Conservation (phyloP, 768 basidiomycete genomes). For the Rhizopogon salebrosus region DNA sequence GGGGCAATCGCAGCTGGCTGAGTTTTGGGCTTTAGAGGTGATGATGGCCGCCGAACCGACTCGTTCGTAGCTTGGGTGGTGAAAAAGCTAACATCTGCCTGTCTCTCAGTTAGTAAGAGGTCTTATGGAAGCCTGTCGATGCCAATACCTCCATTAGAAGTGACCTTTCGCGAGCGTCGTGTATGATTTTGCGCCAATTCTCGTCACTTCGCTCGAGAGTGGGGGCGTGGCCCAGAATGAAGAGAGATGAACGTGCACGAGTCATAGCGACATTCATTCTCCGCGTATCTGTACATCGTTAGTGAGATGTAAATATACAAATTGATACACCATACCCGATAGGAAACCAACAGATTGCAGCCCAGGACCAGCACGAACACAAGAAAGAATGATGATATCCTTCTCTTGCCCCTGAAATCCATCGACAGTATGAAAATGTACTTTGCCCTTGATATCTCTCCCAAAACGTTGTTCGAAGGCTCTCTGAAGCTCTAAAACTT, state of each 20-base stretch:
- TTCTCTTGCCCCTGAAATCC: conserved; percentile 99
- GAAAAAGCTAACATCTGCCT: conserved; percentile 37
- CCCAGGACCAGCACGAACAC: conserved; percentile 90
- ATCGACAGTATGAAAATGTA: conserved; percentile 97
- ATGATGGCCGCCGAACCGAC: conserved; percentile 15
- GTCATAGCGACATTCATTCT: conserved; percentile 99
- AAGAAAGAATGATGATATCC: conserved; percentile 95
- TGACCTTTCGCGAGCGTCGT: conserved; percentile 65
- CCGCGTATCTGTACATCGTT: conserved; percentile 49
- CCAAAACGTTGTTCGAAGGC: conserved; percentile 74
- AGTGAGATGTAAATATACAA: not conserved
- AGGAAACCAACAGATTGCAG: conserved; percentile 83
- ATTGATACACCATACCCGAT: conserved; percentile 43
- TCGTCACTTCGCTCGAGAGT: conserved; percentile 85
- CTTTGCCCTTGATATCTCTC: conserved; percentile 53
- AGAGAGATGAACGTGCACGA: conserved; percentile 91
- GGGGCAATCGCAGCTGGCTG: conserved; percentile 5
- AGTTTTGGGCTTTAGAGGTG: conserved; percentile 16
- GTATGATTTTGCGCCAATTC: conserved; percentile 73
- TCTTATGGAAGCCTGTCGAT: not conserved
- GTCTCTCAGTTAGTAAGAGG: conserved; percentile 3
- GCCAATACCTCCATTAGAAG: conserved; percentile 57
- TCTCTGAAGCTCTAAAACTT: conserved; percentile 68
- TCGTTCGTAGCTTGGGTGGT: conserved; percentile 18
- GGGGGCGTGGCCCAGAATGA: conserved; percentile 85